A percentile compares a stretch with the other conserved stretches of the same genome.
Conservation (phyloP, 2,329 filamentous ascomycete genomes). For the Arthrocladium fulminans region DNA sequence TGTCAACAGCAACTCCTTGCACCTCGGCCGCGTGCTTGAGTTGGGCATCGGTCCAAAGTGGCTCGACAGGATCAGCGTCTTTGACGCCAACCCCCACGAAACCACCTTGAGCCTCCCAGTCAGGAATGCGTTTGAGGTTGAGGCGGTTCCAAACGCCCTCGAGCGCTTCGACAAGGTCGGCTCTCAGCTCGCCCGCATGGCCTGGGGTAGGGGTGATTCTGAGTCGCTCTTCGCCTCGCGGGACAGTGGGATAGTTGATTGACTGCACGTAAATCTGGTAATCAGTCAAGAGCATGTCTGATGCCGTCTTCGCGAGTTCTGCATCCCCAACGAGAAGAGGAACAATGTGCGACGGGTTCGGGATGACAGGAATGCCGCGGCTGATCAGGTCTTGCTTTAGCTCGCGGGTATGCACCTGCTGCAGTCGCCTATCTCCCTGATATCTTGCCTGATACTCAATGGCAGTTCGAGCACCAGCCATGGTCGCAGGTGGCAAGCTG, state of each 20-base stretch:
- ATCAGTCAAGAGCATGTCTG: constrained; percentile 80
- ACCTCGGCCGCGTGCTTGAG: constrained; percentile 35
- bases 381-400: constrained; percentile 76
- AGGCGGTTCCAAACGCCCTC: constrained; percentile 84
- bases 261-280: constrained; percentile 95
- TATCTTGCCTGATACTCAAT: constrained; percentile 90
- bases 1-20: constrained; percentile 11
- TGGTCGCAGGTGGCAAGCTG: constrained; percentile 86
- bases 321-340: constrained; percentile 91
- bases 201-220: constrained; percentile 94
- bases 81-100: constrained; percentile 88
- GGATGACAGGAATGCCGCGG: constrained; percentile 88
- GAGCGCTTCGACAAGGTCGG: constrained; percentile 74
- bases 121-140: constrained; percentile 81
- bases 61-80: constrained; percentile 50
- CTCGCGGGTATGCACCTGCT: constrained; percentile 91
- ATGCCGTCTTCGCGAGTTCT: constrained; percentile 82
- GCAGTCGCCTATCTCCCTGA: constrained; percentile 76
- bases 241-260: constrained; percentile 98
- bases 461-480: constrained; percentile 84
- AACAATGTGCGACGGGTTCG: constrained; percentile 93
- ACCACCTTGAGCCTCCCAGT: constrained; percentile 84
- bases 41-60: constrained; percentile 90
- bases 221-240: constrained; percentile 92
- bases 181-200: constrained; percentile 73